phyloP scores from a whole-genome alignment of 768 basidiomycete species.

The Dacryopinax primogenitus region DNA sequence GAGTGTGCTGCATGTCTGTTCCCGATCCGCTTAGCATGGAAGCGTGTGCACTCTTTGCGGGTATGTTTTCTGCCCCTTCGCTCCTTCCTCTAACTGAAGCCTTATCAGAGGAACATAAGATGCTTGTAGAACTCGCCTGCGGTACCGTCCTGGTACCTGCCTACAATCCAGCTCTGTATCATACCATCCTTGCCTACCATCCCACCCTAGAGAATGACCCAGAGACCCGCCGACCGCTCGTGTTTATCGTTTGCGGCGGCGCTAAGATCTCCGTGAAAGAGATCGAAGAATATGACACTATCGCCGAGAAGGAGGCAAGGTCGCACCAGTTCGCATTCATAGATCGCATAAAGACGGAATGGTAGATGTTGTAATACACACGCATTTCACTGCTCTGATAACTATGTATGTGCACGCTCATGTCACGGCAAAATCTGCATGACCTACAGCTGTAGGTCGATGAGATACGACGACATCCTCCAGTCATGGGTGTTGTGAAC shows the following conservation, averaged over 20 bases:
- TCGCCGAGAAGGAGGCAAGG: not conserved
- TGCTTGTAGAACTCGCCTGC: slow-evolving; percentile 62
- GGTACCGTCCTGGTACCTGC: slow-evolving; percentile 55
- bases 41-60: slow-evolving; percentile 43
- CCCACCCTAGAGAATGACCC: slow-evolving; percentile 19
- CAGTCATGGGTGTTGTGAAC: too few relatives aligned
- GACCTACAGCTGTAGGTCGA: too few relatives aligned
- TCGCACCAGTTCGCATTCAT: not conserved
- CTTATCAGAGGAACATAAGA: slow-evolving; percentile 54
- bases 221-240: slow-evolving; percentile 25
- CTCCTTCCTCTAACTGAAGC: not conserved
- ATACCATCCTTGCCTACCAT: slow-evolving; percentile 34
- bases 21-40: slow-evolving; percentile 61
- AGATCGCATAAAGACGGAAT: not conserved
- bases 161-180: slow-evolving; percentile 46
- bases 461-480: too few relatives aligned
- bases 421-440: not conserved
- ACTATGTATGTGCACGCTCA: not conserved
- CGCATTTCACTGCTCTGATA: not conserved
- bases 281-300: slow-evolving; percentile 33
- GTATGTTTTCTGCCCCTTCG: slow-evolving; percentile 30
- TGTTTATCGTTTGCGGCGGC: slow-evolving; percentile 60
- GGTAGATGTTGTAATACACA: not conserved
- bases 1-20: slow-evolving; percentile 45
- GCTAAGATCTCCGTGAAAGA: slow-evolving; percentile 52